Evolutionary conservation across 192 early-diverging fungal species (phyloP).

Genomic region (Umbelopsis ramanniana): DNA sequence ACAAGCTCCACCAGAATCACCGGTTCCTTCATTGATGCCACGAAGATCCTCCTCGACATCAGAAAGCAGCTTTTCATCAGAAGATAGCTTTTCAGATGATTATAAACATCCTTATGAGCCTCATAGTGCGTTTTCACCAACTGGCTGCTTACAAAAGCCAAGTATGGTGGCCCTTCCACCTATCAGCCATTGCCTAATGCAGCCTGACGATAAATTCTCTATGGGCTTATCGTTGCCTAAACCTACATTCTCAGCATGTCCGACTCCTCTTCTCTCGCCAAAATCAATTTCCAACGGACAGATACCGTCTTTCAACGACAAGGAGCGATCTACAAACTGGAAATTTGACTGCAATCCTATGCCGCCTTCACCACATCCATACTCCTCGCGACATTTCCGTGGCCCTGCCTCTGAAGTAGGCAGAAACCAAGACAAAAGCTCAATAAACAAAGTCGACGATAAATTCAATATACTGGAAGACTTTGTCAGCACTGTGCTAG

Average conservation of each 20-base stretch:
- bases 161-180: not conserved
- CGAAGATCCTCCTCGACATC: slow-evolving; percentile 8
- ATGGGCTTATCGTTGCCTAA: slow-evolving; percentile 1
- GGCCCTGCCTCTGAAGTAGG: not conserved
- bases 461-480: slow-evolving; percentile 17
- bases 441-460: not conserved
- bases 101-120: not conserved
- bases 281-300: not conserved
- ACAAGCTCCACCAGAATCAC: slow-evolving; percentile 20
- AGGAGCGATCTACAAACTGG: not conserved
- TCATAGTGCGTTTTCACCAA: not conserved
- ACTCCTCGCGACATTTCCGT: not conserved
- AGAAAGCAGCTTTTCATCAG: slow-evolving; percentile 20
- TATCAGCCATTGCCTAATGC: slow-evolving; percentile 17
- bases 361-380: not conserved
- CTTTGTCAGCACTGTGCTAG: slow-evolving; percentile 19
- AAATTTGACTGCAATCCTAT: not conserved
- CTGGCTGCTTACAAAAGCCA: not conserved
- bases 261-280: not conserved
- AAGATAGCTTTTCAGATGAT: slow-evolving; percentile 7
- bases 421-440: not conserved
- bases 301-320: not conserved
- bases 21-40: slow-evolving; percentile 19
- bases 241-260: slow-evolving; percentile 2
- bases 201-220: slow-evolving; percentile 6